A percentile compares a stretch with the other conserved stretches of the same genome.
Evolutionary conservation across 2,329 filamentous ascomycete species (phyloP).

Genomic region (Stylonectria norvegica): DNA sequence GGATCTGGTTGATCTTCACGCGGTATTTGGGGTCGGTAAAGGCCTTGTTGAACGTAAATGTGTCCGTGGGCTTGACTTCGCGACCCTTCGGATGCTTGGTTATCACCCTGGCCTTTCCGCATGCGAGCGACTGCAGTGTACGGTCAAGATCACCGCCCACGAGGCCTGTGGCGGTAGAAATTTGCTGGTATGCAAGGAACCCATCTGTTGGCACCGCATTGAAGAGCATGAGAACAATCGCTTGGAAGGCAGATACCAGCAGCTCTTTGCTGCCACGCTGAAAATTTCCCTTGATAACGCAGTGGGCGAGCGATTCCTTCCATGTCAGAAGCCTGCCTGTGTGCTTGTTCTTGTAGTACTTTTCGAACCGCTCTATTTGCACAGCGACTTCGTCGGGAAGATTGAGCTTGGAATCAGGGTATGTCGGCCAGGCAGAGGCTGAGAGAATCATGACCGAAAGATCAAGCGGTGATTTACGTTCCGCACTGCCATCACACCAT

Average conservation of each 20-base stretch:
- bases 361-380: constrained; percentile 78
- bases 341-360: constrained; percentile 86
- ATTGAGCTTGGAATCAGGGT: constrained; percentile 68
- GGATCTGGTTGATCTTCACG: constrained; percentile 98
- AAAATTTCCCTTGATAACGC: constrained; percentile 78
- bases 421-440: constrained; percentile 87
- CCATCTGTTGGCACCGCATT: constrained; percentile 62
- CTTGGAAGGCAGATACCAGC: constrained; percentile 87
- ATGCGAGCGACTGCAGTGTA: constrained; percentile 92
- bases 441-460: constrained; percentile 89
- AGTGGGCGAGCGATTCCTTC: constrained; percentile 93
- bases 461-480: constrained; percentile 49
- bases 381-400: constrained; percentile 71
- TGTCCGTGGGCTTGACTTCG: constrained; percentile 75
- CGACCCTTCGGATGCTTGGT: constrained; percentile 80
- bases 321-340: constrained; percentile 81
- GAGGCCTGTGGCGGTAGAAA: constrained; percentile 71
- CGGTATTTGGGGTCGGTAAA: constrained; percentile 82
- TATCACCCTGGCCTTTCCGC: constrained; percentile 81
- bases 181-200: constrained; percentile 70
- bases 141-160: constrained; percentile 76
- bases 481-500: constrained; percentile 54
- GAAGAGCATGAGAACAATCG: constrained; percentile 85
- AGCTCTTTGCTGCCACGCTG: constrained; percentile 80
- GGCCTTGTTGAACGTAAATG: constrained; percentile 73